Conservation (phyloP, 129 eudicot genomes). For the Erigeron canadensis region DNA sequence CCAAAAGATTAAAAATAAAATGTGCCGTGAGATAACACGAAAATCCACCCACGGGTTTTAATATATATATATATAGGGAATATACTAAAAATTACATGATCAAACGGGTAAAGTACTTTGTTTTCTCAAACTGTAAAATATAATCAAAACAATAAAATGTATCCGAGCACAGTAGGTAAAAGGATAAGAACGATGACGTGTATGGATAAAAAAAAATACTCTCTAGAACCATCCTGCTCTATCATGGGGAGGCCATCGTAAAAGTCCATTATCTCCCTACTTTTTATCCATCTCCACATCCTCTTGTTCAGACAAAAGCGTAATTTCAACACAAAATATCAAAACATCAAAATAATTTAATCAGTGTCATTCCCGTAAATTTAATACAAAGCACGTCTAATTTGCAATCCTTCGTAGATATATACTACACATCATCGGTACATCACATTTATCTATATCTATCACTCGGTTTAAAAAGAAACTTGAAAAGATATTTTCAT, state of each 20-base stretch:
- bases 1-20: too few relatives aligned
- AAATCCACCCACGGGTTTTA: too few relatives aligned
- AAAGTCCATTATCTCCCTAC: conserved; percentile 22
- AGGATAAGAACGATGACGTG: conserved; percentile 52
- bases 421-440: conserved; percentile 6
- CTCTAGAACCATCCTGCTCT: conserved; percentile 4
- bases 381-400: background rate
- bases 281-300: background rate
- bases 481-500: conserved; percentile 24
- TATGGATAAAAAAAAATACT: too few relatives aligned
- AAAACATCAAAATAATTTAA: conserved; percentile 5
- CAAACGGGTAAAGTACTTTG: too few relatives aligned
- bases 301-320: background rate
- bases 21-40: too few relatives aligned
- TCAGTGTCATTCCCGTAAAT: conserved; percentile 29
- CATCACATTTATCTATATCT: background rate
- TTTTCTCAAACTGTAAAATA: too few relatives aligned
- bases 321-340: conserved; percentile 8
- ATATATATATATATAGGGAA: too few relatives aligned
- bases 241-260: background rate
- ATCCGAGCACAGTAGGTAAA: background rate
- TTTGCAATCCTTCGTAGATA: background rate
- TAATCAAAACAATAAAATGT: too few relatives aligned
- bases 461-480: background rate
- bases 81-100: too few relatives aligned